Evolutionary conservation across 2,329 filamentous ascomycete genomes (phyloP).

Genomic region (Hypomyces rosellus): DNA sequence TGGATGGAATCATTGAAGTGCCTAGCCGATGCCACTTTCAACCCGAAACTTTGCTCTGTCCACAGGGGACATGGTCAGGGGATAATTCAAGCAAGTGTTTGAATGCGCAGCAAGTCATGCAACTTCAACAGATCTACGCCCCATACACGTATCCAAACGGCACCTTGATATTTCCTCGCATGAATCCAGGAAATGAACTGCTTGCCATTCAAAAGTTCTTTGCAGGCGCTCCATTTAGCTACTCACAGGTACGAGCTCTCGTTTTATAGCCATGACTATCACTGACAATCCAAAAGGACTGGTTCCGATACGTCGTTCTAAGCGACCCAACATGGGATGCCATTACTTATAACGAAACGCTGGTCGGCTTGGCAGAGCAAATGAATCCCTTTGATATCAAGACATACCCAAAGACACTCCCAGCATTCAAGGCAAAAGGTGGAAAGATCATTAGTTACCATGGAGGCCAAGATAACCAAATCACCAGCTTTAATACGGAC

Average conservation of each 20-base stretch:
- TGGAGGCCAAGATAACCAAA: slow-evolving; percentile 35
- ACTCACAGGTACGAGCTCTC: slow-evolving; percentile 15
- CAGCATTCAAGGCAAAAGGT: slow-evolving; percentile 31
- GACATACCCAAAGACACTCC: slow-evolving; percentile 34
- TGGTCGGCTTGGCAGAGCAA: slow-evolving; percentile 33
- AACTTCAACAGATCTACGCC: slow-evolving; percentile 26
- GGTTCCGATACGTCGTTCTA: slow-evolving; percentile 35
- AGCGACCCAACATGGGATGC: slow-evolving; percentile 32
- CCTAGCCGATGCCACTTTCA: slow-evolving; percentile 39
- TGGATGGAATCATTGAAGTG: slow-evolving; percentile 42
- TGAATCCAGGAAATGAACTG: slow-evolving; percentile 43
- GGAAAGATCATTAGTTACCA: slow-evolving; percentile 43
- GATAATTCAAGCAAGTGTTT: slow-evolving; percentile 29
- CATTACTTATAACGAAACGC: slow-evolving; percentile 26
- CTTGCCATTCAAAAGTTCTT: slow-evolving; percentile 30
- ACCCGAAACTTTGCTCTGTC: slow-evolving; percentile 36
- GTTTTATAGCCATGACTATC: slow-evolving; percentile 14
- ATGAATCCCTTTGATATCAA: slow-evolving; percentile 32
- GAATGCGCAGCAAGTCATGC: slow-evolving; percentile 34
- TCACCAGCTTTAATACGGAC: slow-evolving; percentile 27
- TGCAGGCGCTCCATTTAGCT: slow-evolving; percentile 19
- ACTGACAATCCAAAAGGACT: slow-evolving; percentile 15
- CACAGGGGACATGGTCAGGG: slow-evolving; percentile 17
- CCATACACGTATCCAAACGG: slow-evolving; percentile 22
- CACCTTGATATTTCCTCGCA: slow-evolving; percentile 34